Evolutionary conservation across 2,329 filamentous ascomycete genomes (phyloP), one percentile per base, ranked within the genome.

Genomic region (Drechmeria coniospora): DNA sequence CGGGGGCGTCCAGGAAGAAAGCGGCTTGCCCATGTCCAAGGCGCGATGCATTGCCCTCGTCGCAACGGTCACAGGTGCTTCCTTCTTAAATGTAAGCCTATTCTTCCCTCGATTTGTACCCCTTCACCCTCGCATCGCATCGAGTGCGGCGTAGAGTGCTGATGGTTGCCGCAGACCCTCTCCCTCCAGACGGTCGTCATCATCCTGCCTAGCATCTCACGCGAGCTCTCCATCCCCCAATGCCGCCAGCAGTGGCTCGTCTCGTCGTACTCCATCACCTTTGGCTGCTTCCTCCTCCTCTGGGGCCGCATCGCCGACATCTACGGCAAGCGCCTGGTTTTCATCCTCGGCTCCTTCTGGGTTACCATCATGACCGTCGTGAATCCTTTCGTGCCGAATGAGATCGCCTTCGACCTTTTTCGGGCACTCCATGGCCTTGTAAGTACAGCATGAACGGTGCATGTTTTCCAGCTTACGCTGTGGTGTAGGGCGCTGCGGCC

Each of bases 241-340:
- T 59, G 59, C 15, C 59, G 71, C 11, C 59, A 68, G 32, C 72
- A 77, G 51, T 79, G 74, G 73, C 61, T 79, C 34, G 57, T 79
- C 1, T 78, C 73, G 0, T 65, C 72, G 1, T 79, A 79, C 42
- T 60, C 67, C 4, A 59, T 79, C 11, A 59, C 71, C 0, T 79
- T 79, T 38, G 74, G 72, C 25, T 78, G 73, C 46, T 77, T 79
- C 41, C 50, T 79, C 15, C 51, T 79, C 11, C 56, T 79, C 10
- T 79, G 73, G 72, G 74, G 74, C 15, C 61, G 74, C 13, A 61
- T 79, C 14, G 74, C 68, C 30, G 74, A 79, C 44, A 61, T 79
- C 24, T 76, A 72, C 36, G 73, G 74, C 30, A 74, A 75, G 44
- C 62, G 73, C 7, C 53, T 63, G 24, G 73, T 79, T 36, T 79